phyloP scores from a whole-genome alignment of 106 monocot species.

The Acanthochlamys bracteata region DNA sequence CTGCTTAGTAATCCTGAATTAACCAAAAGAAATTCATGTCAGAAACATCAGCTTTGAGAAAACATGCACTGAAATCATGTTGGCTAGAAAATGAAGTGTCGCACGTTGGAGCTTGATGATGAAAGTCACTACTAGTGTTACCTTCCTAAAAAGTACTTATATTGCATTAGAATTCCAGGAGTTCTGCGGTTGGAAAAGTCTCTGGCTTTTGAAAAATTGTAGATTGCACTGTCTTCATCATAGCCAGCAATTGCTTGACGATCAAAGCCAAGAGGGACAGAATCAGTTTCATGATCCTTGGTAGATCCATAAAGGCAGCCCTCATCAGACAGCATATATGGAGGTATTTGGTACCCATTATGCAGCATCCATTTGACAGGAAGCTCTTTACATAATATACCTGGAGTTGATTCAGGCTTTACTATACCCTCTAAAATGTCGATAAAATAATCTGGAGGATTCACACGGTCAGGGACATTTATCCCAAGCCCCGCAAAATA shows the following conservation, averaged over 20 bases:
- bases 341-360: slow-evolving; percentile 49
- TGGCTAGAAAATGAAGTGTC: no score
- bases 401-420: slow-evolving; percentile 26
- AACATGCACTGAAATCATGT: neutral
- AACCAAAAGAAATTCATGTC: neutral
- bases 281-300: slow-evolving; percentile 3
- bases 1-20: slow-evolving; percentile 59
- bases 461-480: slow-evolving; percentile 59
- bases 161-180: slow-evolving; percentile 54
- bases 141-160: slow-evolving; percentile 69
- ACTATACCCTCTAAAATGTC: slow-evolving; percentile 67
- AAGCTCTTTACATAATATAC: slow-evolving; percentile 35
- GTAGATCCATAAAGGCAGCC: slow-evolving; percentile 8
- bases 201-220: slow-evolving; percentile 29
- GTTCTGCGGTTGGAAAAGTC: slow-evolving; percentile 61
- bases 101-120: no score
- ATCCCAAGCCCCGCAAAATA: slow-evolving; percentile 58
- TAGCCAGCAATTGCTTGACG: slow-evolving; percentile 18
- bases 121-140: no score
- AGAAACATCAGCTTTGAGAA: neutral
- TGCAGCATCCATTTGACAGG: slow-evolving; percentile 55
- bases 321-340: slow-evolving; percentile 31
- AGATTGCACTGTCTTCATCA: no score
- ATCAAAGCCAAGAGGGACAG: slow-evolving; percentile 4
- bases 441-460: slow-evolving; percentile 71